Evolutionary conservation across 129 eudicot species (phyloP).

Genomic region (Centaurea solstitialis): DNA sequence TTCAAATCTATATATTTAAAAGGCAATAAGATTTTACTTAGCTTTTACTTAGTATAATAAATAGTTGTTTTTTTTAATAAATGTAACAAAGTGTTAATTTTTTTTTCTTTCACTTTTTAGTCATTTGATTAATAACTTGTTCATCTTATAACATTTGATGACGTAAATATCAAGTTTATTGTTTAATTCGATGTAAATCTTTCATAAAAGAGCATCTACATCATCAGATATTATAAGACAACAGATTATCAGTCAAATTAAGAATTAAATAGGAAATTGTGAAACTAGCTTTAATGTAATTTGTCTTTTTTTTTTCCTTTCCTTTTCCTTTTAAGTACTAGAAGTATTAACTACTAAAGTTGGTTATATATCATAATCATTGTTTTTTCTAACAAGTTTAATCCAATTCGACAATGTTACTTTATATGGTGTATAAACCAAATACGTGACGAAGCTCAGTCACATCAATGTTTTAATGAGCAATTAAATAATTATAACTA

Average conservation of each 20-base stretch:
- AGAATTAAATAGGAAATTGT: too few relatives aligned
- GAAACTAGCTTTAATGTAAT: not conserved
- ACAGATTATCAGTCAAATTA: too few relatives aligned
- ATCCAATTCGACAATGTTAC: not conserved
- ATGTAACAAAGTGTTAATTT: not conserved
- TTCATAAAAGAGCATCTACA: not conserved
- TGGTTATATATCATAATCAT: not conserved
- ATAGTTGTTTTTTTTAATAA: too few relatives aligned
- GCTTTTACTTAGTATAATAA: not conserved
- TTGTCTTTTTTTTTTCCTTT: not conserved
- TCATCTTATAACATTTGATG: too few relatives aligned
- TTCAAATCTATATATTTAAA: not conserved
- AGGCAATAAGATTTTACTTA: not conserved
- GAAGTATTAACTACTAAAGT: not conserved
- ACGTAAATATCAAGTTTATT: too few relatives aligned
- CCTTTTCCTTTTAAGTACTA: not conserved
- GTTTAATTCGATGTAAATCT: not conserved
- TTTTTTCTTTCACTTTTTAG: too few relatives aligned
- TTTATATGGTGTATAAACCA: not conserved
- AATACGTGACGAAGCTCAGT: not conserved
- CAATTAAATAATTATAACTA: not conserved
- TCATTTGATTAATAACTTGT: not conserved
- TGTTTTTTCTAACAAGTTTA: too few relatives aligned
- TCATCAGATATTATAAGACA: not conserved
- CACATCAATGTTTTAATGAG: not conserved